Base-by-base conservation (phyloP, 148 eudicot genomes). In the Fagopyrum esculentum region DNA sequence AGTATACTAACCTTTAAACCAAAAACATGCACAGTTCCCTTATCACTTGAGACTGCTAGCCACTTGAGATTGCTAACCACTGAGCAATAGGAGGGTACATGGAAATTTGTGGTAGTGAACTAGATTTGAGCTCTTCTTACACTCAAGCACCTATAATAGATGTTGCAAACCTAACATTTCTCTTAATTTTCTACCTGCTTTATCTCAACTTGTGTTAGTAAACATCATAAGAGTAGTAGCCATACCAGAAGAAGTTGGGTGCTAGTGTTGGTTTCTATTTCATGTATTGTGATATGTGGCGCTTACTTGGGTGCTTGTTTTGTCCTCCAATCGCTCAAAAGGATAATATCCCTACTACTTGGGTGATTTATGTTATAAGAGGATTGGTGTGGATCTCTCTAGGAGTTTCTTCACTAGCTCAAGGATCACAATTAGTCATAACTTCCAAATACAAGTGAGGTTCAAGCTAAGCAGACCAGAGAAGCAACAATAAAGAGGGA, bases 11-110 rank as follows among this genome's bases (percentile, higher is more conserved):
- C 81, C 61, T 90, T 90, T 49, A 90, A 78, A 72, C 77, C 77
- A 71, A 90, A 90, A 57, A 90, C 92, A 78, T 90, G 96, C 26
- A 90, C 86, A 16, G 92, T 90, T 72, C 92, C 96, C 77, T 82
- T 83, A 59, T 87, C 85, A 83, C 96, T 90, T 51, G 96, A 88
- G 68, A 83, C 87, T 76, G 92, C 92, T 12, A 90, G 75, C 96
- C 96, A 22, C 26, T 22, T 22, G 26, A 22, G 26, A 22, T 22
- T 22, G 26, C 26, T 22, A 22, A 22, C 26, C 26, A 88, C 46
- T 84, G 86, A 4, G 88, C 92, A 79, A 82, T 80, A 45, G 87
- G 55, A 77, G 96, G 6, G 4, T 29, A 78, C 69, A 26, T 55
- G 52, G 64, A 55, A 45, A 73, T 81, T 54, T 85, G 89, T 78